Evolutionary conservation across 2,329 filamentous ascomycete species (phyloP).

Genomic region (Lojkania enalia): DNA sequence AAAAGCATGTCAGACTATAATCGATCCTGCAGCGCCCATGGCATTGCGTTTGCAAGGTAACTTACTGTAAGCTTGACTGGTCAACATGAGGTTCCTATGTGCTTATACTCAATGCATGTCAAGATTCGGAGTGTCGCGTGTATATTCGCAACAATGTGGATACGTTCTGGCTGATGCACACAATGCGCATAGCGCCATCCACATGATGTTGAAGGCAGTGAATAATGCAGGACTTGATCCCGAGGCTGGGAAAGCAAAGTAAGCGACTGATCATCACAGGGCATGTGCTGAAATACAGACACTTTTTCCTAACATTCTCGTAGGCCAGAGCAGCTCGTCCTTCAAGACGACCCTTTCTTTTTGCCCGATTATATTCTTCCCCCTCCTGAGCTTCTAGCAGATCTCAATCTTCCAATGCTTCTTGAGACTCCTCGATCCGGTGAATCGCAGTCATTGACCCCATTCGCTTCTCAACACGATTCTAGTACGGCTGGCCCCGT

Average conservation of each 20-base stretch:
- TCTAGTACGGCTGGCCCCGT: conserved; percentile 25
- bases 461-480: conserved; percentile 34
- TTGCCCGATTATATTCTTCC: conserved; percentile 67
- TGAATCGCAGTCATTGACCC: conserved; percentile 45
- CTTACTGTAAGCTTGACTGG: conserved; percentile 67
- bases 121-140: conserved; percentile 71
- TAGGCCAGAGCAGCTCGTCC: conserved; percentile 74
- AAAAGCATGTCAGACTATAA: conserved; percentile 87
- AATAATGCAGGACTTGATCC: conserved; percentile 66
- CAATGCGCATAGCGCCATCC: conserved; percentile 73
- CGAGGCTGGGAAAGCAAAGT: conserved; percentile 73
- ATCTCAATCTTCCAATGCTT: conserved; percentile 45
- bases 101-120: neutral
- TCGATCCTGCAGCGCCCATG: conserved; percentile 81
- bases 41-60: conserved; percentile 88
- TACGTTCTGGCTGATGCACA: conserved; percentile 84
- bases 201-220: conserved; percentile 64
- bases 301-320: conserved; percentile 7
- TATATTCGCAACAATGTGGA: conserved; percentile 83
- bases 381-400: conserved; percentile 58
- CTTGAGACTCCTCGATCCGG: conserved; percentile 39
- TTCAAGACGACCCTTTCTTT: conserved; percentile 84
- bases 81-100: neutral
- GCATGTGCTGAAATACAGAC: conserved; percentile 1
- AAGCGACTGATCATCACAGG: conserved; percentile 26